These are phyloP conservation scores for Suillus paluster DNA, from an alignment of 768 basidiomycete species.

Conservation along the genomic window DNA sequence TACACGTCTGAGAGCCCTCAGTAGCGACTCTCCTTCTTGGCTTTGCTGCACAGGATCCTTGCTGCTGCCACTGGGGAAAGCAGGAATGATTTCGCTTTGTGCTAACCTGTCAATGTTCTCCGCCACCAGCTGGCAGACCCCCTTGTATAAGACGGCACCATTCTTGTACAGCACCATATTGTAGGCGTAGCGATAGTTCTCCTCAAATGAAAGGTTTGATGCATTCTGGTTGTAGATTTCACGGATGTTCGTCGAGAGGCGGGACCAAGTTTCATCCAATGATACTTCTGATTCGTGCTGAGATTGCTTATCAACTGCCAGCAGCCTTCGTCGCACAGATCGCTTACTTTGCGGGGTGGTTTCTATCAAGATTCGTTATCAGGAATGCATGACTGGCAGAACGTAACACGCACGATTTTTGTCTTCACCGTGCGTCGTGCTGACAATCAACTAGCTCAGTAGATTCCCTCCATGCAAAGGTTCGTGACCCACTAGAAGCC, in stretches of 20 bases:
- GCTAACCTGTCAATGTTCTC: conserved; percentile 87
- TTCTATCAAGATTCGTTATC: conserved; percentile 37
- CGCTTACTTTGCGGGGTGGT: conserved; percentile 50
- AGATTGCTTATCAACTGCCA: conserved; percentile 11
- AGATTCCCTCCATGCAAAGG: neutral
- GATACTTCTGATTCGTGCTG: conserved; percentile 78
- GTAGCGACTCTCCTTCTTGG: conserved; percentile 82
- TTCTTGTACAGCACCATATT: conserved; percentile 90
- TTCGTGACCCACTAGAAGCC: conserved; percentile 33
- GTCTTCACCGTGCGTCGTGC: conserved; percentile 40
- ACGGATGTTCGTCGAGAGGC: conserved; percentile 81
- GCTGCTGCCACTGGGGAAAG: conserved; percentile 75
- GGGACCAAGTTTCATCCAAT: conserved; percentile 83
- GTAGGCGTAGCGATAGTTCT: conserved; percentile 93
- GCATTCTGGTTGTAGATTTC: conserved; percentile 97
- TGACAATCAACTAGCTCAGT: conserved; percentile 21
- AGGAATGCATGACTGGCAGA: conserved; percentile 25
- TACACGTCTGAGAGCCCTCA: conserved; percentile 81
- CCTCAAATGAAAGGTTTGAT: conserved; percentile 86
- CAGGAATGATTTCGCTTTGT: conserved; percentile 72
- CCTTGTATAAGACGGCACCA: conserved; percentile 86
- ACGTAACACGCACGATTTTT: conserved; percentile 45
- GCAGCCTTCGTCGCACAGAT: neutral
- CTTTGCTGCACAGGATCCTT: conserved; percentile 74
- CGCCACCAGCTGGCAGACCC: conserved; percentile 75